Percentiles rank a stretch among this genome's conserved stretches.
Conservation (phyloP, 768 basidiomycete species). For the Vishniacozyma victoriae region DNA sequence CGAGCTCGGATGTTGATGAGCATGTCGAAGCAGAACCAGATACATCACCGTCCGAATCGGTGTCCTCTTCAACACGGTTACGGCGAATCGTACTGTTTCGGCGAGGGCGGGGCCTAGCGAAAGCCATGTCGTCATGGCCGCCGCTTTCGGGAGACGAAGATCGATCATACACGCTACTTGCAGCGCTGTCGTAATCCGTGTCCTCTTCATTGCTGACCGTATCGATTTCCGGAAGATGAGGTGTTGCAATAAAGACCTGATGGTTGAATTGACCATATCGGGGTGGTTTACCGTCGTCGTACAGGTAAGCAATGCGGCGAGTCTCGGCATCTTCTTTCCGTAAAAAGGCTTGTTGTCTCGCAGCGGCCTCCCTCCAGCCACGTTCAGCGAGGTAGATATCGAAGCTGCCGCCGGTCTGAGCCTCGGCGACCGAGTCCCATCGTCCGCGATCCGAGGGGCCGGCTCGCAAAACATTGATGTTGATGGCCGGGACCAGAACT, state of each 20-base stretch:
- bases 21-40: conserved; percentile 3
- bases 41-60: conserved; percentile 8
- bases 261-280: background rate
- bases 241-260: conserved; percentile 7
- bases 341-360: conserved; percentile 62
- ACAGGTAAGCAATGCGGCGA: conserved; percentile 50
- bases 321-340: conserved; percentile 65
- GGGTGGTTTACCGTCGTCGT: conserved; percentile 5
- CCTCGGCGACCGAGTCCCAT: conserved; percentile 65
- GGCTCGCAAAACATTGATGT: conserved; percentile 3
- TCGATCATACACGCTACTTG: too few species aligned
- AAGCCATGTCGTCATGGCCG: background rate
- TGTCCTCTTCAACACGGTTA: conserved; percentile 1
- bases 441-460: conserved; percentile 29
- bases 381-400: conserved; percentile 65
- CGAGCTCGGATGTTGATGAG: background rate
- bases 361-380: conserved; percentile 55
- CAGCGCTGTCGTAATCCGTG: too few species aligned
- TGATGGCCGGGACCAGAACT: conserved; percentile 58
- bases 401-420: conserved; percentile 56
- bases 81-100: background rate
- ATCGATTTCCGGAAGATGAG: too few species aligned
- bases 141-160: too few species aligned
- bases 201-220: too few species aligned
- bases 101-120: background rate